These are phyloP conservation scores for Raphanus hybrid DNA, from an alignment of 441 rosid species.

Conservation along the genomic window DNA sequence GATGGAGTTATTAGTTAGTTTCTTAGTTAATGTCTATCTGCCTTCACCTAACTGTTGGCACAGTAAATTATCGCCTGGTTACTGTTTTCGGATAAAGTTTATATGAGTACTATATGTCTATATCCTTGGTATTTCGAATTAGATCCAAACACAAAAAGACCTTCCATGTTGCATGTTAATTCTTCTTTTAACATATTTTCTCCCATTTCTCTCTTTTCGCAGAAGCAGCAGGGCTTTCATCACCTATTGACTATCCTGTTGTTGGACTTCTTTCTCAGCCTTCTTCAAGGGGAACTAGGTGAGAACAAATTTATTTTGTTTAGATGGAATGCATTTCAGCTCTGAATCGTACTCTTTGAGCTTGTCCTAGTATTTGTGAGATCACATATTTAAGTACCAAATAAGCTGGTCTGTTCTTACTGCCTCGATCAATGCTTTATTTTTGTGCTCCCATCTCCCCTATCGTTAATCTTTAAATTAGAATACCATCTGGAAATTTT, in stretches of 20 bases:
- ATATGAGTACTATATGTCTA: background rate
- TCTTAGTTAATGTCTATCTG: constrained; percentile 17
- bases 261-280: constrained; percentile 74
- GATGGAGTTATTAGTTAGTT: constrained; percentile 21
- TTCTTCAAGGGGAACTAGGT: constrained; percentile 59
- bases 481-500: constrained; percentile 12
- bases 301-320: constrained; percentile 22
- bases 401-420: constrained; percentile 15
- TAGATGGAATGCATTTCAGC: constrained; percentile 18
- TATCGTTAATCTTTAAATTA: background rate
- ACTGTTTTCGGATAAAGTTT: background rate
- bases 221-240: constrained; percentile 63
- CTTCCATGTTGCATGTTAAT: constrained; percentile 25
- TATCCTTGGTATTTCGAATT: constrained; percentile 24
- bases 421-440: background rate
- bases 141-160: constrained; percentile 23
- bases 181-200: constrained; percentile 24
- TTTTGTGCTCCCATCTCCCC: constrained; percentile 24
- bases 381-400: constrained; percentile 19
- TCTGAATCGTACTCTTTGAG: constrained; percentile 20
- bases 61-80: constrained; percentile 16
- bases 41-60: constrained; percentile 26
- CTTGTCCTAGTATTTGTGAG: constrained; percentile 29
- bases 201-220: constrained; percentile 35
- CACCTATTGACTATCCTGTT: constrained; percentile 54